Conservation (phyloP, 2,329 filamentous ascomycete species). For the Trichophyton verrucosum region DNA sequence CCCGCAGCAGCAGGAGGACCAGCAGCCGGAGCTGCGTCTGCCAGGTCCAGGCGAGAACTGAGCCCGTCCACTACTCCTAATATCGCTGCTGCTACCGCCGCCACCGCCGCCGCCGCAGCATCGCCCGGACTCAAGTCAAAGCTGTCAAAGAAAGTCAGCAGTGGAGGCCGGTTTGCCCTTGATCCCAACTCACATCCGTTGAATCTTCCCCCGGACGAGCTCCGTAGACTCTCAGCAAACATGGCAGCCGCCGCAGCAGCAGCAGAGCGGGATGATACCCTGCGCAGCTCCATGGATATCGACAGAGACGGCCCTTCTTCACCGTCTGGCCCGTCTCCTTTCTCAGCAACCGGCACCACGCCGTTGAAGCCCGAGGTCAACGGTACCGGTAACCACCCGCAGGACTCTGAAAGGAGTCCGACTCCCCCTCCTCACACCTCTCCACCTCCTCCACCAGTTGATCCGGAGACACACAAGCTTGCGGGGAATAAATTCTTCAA, state of each 20-base stretch:
- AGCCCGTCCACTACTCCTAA: background rate
- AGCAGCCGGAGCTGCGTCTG: no score
- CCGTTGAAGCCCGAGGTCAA: constrained; percentile 18
- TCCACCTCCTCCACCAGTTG: constrained; percentile 42
- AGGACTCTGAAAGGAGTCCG: constrained; percentile 29
- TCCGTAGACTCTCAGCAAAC: constrained; percentile 55
- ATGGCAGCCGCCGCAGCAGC: constrained; percentile 35
- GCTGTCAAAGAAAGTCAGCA: background rate
- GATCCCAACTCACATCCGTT: constrained; percentile 63
- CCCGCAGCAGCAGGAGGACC: background rate
- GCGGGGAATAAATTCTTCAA: constrained; percentile 96
- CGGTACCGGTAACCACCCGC: constrained; percentile 18
- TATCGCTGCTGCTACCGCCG: background rate
- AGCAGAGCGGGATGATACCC: background rate
- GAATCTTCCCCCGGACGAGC: constrained; percentile 80
- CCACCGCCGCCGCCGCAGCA: background rate
- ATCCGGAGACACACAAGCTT: constrained; percentile 84
- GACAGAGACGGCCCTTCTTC: constrained; percentile 51
- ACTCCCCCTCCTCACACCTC: constrained; percentile 35
- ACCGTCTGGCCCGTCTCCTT: constrained; percentile 23
- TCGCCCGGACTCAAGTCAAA: background rate
- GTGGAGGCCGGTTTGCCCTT: constrained; percentile 14
- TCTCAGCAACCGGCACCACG: constrained; percentile 25
- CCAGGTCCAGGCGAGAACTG: background rate
- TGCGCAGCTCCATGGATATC: constrained; percentile 59